phyloP scores from a whole-genome alignment of 495 filamentous ascomycete species.

The Lepraria neglecta region DNA sequence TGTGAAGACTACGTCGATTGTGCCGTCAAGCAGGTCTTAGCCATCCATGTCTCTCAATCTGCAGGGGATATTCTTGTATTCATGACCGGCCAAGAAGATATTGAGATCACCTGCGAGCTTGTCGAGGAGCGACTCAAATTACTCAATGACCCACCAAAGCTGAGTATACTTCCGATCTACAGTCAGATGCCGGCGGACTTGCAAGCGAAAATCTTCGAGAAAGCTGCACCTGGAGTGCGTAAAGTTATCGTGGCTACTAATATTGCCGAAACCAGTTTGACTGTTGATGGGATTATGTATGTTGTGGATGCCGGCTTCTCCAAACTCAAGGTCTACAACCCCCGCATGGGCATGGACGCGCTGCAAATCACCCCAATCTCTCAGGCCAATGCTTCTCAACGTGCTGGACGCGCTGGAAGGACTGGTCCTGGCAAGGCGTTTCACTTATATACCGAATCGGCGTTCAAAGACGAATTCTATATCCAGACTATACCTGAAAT shows the following conservation, averaged over 20 bases:
- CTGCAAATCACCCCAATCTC: conserved; percentile 97
- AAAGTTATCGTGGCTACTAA: conserved; percentile 99
- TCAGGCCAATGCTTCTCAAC: conserved; percentile 90
- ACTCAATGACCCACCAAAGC: conserved; percentile 88
- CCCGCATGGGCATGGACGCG: conserved; percentile 98
- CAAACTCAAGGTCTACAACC: conserved; percentile 98
- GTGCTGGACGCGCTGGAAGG: conserved; percentile 87
- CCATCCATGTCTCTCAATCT: conserved; percentile 93
- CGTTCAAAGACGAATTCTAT: conserved; percentile 95
- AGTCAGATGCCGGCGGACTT: conserved; percentile 98
- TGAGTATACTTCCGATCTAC: conserved; percentile 96
- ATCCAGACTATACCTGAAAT: conserved; percentile 98
- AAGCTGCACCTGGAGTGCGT: conserved; percentile 78
- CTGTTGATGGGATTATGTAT: conserved; percentile 99
- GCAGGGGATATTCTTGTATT: conserved; percentile 94
- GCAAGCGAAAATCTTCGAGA: conserved; percentile 96
- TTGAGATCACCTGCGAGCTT: conserved; percentile 91
- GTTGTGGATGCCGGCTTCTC: conserved; percentile 95
- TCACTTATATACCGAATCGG: conserved; percentile 87
- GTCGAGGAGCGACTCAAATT: conserved; percentile 82
- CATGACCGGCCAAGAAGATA: conserved; percentile 99
- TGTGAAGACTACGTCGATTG: conserved; percentile 98
- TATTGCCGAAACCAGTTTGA: conserved; percentile 96
- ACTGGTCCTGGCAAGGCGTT: conserved; percentile 96
- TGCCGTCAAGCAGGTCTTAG: conserved; percentile 91